phyloP scores from a whole-genome alignment of 2,329 filamentous ascomycete species.

The Fusarium sp. region DNA sequence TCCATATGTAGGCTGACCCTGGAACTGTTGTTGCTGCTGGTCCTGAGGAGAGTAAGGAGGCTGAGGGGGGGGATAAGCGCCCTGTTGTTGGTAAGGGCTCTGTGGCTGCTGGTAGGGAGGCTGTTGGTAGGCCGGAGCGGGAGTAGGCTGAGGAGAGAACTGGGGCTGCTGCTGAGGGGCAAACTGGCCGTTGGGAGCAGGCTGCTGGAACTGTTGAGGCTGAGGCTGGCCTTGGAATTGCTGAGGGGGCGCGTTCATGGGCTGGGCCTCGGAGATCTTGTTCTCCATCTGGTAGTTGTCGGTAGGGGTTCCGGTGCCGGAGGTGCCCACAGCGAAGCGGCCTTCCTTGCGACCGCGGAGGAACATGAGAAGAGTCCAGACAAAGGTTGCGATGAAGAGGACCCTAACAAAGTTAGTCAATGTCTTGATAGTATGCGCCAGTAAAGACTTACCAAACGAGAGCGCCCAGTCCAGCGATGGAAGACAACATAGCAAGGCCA shows the following conservation, averaged over 20 bases:
- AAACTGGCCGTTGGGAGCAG: constrained; percentile 14
- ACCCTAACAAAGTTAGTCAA: constrained; percentile 45
- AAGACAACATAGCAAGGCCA: constrained; percentile 52
- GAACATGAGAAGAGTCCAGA: constrained; percentile 51
- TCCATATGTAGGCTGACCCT: constrained; percentile 26
- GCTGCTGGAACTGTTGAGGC: constrained; percentile 25
- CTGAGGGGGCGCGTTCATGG: constrained; percentile 11
- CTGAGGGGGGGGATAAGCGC: constrained; percentile 41
- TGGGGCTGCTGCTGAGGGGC: constrained; percentile 21
- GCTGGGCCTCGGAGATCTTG: constrained; percentile 45
- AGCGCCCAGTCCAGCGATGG: constrained; percentile 58
- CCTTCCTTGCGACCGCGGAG: constrained; percentile 53
- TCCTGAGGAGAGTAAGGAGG: constrained; percentile 39
- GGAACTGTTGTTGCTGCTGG: constrained; percentile 7
- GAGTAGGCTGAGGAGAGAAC: constrained; percentile 22
- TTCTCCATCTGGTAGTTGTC: constrained; percentile 50
- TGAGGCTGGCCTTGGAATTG: constrained; percentile 18
- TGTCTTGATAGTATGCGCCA: fast-evolving
- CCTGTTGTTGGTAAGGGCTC: constrained; percentile 46
- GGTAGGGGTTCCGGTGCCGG: constrained; percentile 16
- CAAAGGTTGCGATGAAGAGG: constrained; percentile 53
- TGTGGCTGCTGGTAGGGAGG: constrained; percentile 37
- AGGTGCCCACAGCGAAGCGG: constrained; percentile 45
- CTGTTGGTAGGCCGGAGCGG: constrained; percentile 25
- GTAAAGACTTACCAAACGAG: constrained; percentile 52